Percentiles rank a stretch among this genome's conserved stretches.
Conservation (phyloP, 2,329 filamentous ascomycete genomes). For the Sporothrix pseudoabietina region DNA sequence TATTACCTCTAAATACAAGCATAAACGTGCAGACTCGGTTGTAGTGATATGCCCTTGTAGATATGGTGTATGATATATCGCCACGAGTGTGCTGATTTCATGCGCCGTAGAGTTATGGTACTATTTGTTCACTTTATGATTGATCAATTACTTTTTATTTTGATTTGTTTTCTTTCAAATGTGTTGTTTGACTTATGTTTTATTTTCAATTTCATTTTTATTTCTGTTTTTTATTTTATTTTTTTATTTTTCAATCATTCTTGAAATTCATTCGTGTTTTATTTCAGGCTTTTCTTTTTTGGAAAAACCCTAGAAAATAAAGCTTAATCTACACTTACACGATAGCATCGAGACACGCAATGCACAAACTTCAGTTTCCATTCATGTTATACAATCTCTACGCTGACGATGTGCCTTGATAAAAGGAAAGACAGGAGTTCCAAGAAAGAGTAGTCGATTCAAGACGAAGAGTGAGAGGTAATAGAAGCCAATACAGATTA, state of each 20-base stretch:
- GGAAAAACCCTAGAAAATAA: neutral
- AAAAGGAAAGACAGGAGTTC: neutral
- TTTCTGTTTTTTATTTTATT: too few relatives aligned
- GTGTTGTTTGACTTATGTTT: too few relatives aligned
- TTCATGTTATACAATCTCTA: neutral
- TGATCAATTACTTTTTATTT: too few relatives aligned
- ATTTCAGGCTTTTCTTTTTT: neutral
- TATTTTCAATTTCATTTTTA: neutral
- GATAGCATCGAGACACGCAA: too few relatives aligned
- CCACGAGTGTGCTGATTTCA: too few relatives aligned
- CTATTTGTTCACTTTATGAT: too few relatives aligned
- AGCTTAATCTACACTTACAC: too few relatives aligned
- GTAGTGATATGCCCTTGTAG: too few relatives aligned
- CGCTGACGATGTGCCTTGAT: neutral
- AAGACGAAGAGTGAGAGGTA: neutral
- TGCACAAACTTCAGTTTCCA: too few relatives aligned
- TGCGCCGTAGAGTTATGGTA: too few relatives aligned
- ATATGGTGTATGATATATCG: too few relatives aligned
- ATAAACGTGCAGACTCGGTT: too few relatives aligned
- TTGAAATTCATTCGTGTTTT: neutral
- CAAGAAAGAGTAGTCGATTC: constrained; percentile 2
- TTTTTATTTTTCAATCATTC: neutral
- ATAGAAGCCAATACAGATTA: constrained; percentile 25
- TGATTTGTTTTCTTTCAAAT: neutral
- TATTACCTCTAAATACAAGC: neutral